Evolutionary conservation across 495 filamentous ascomycete genomes (phyloP), one percentile per base, ranked within the genome.

Genomic region (Penicillium arizonense): DNA sequence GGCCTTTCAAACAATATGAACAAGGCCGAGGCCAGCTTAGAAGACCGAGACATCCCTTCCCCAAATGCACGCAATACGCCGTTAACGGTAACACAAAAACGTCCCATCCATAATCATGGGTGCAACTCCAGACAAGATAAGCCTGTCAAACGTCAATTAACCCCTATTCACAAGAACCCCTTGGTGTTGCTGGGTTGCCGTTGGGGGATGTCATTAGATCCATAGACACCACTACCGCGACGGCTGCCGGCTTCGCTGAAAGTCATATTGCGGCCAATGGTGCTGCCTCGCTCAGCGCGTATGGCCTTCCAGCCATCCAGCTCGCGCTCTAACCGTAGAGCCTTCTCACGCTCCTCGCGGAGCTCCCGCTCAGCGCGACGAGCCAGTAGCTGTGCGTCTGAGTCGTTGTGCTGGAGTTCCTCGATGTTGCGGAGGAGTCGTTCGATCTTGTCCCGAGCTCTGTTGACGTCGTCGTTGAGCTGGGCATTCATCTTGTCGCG

Each of bases 381-480:
- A 10, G 87, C 84, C 26, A 84, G 72, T 11, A 98, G 76, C 67
- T 96, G 88, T 18, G 82, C 83, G n/a, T 84, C 79, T 20, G 85
- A 87, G 59, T 97, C 92, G 26, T 82, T 85, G 24, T 88, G 79
- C 67, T 98, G 92, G 26, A 98, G 84, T 62, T 97, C 94, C 59
- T 97, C 92, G 57, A 98, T 95, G 7, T 89, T 89, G 56, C 83
- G 77, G 36, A 98, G 87, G 3, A 97, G 82, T 50, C 90, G 90
- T 50, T 92, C 90, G 52, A 89, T 81, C 72, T 92, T 95, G 65
- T 97, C 94, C 36, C 94, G 89, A 58, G 87, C 80, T 58, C 91
- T 88, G 45, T 74, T 73, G 41, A 97, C 73, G 52, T 97, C 94
- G 28, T 96, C 91, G 56, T 80, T 77, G 14, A 97, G 78, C 65